These are phyloP conservation scores for Solanum bulbocastanum DNA, from an alignment of 257 asterid genomes.

Conservation along the genomic window DNA sequence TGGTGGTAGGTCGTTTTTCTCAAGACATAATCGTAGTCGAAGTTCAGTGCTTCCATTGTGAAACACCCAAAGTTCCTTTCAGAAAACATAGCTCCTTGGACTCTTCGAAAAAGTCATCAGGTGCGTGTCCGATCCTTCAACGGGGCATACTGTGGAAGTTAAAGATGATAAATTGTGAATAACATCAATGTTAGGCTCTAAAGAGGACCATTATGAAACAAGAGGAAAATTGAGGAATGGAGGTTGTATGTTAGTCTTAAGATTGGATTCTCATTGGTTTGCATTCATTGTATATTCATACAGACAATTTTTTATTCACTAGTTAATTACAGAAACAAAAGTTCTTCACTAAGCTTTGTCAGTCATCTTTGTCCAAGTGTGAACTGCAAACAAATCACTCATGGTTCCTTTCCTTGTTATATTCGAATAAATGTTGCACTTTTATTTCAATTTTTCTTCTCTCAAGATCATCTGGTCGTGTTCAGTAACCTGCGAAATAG, in stretches of 20 bases:
- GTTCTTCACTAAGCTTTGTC: not conserved
- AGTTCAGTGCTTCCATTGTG: constrained; percentile 4
- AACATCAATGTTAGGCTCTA: not conserved
- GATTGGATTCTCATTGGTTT: not conserved
- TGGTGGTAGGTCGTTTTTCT: constrained; percentile 12
- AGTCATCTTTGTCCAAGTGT: too few species aligned
- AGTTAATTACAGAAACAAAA: not conserved
- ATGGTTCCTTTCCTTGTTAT: not conserved
- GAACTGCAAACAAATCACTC: not conserved
- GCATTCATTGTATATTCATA: not conserved
- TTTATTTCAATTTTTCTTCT: not conserved
- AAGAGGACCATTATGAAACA: not conserved
- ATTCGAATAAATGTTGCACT: not conserved
- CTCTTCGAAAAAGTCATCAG: not conserved
- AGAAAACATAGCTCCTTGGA: not conserved
- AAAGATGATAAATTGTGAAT: not conserved
- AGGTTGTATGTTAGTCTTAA: not conserved
- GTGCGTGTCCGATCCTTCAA: not conserved
- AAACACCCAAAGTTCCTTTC: not conserved
- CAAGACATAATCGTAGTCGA: constrained; percentile 6
- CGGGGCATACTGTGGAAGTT: not conserved
- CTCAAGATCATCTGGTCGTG: not conserved
- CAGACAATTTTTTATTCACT: not conserved
- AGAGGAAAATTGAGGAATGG: not conserved
- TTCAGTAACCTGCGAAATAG: not conserved